phyloP scores from a whole-genome alignment of 306 rosid genomes.

The Casuarina equisetifolia region DNA sequence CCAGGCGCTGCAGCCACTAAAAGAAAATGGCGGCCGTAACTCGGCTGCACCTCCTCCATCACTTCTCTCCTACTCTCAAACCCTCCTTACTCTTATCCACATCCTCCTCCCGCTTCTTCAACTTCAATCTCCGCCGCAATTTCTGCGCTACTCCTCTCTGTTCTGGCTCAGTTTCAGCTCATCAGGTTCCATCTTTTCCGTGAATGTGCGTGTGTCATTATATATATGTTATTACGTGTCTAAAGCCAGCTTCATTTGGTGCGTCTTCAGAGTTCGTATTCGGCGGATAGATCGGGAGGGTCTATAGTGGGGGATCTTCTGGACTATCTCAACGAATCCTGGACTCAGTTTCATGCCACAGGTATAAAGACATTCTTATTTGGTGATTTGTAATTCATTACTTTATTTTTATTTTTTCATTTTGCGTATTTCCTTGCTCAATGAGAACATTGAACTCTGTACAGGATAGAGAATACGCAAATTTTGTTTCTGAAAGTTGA shows the following conservation, averaged over 20 bases:
- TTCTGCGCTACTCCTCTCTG: slow-evolving; percentile 41
- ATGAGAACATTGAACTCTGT: background rate
- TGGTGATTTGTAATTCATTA: too few relatives aligned
- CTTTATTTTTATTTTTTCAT: background rate
- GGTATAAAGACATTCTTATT: slow-evolving; percentile 35
- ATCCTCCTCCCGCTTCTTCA: background rate
- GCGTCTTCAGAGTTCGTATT: slow-evolving; percentile 42
- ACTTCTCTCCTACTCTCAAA: slow-evolving; percentile 36
- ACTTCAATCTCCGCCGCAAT: slow-evolving; percentile 18
- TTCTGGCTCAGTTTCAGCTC: slow-evolving; percentile 44
- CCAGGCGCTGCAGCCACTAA: background rate
- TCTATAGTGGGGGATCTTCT: slow-evolving; percentile 75
- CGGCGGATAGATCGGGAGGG: slow-evolving; percentile 33
- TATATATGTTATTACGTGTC: background rate
- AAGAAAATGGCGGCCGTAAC: slow-evolving; percentile 48
- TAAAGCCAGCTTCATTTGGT: background rate
- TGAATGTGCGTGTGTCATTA: background rate
- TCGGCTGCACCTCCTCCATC: slow-evolving; percentile 45
- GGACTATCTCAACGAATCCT: slow-evolving; percentile 83
- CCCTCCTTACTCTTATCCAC: slow-evolving; percentile 28
- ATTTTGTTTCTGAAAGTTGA: background rate
- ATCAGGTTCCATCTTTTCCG: slow-evolving; percentile 29
- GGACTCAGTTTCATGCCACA: slow-evolving; percentile 98
- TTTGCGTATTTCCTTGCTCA: background rate
- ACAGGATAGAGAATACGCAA: background rate